phyloP scores from a whole-genome alignment of 1,284 basidiomycete species.

The Agaricales sp. region DNA sequence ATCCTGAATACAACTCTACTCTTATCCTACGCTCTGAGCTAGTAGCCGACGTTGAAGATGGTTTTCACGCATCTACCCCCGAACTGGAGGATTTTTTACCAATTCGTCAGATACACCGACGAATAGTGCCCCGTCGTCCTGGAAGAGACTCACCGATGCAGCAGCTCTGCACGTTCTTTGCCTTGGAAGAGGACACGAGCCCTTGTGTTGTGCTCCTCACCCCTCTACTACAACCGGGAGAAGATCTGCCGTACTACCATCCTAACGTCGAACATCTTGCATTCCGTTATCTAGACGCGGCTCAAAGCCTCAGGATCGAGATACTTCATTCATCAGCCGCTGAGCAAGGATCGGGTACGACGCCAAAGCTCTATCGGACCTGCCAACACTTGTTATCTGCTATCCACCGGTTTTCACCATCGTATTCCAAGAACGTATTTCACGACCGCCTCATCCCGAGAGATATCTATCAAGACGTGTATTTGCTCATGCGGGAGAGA shows the following conservation, averaged over 20 bases:
- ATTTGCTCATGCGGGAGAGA: constrained; percentile 75
- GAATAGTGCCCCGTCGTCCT: constrained; percentile 62
- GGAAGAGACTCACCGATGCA: constrained; percentile 58
- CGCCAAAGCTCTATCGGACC: constrained; percentile 56
- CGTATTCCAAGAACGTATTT: constrained; percentile 78
- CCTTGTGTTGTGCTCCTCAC: constrained; percentile 49
- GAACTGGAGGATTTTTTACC: constrained; percentile 27
- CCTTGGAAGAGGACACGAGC: constrained; percentile 12
- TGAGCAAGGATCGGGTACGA: background rate
- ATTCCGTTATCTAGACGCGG: constrained; percentile 47
- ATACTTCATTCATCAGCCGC: constrained; percentile 36
- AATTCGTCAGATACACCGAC: constrained; percentile 44
- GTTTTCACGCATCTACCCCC: constrained; percentile 28
- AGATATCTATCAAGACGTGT: constrained; percentile 83
- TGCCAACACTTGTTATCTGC: constrained; percentile 74
- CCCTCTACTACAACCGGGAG: constrained; percentile 37
- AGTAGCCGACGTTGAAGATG: constrained; percentile 31
- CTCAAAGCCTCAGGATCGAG: constrained; percentile 35
- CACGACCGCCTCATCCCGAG: constrained; percentile 79
- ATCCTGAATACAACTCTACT: constrained; percentile 79
- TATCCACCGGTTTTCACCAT: constrained; percentile 61
- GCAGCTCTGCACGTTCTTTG: constrained; percentile 66
- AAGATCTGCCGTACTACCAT: constrained; percentile 68
- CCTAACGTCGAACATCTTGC: constrained; percentile 64
- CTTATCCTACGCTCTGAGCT: constrained; percentile 71